Conservation (phyloP, 306 rosid species). For the Amphicarpaea edgeworthii region DNA sequence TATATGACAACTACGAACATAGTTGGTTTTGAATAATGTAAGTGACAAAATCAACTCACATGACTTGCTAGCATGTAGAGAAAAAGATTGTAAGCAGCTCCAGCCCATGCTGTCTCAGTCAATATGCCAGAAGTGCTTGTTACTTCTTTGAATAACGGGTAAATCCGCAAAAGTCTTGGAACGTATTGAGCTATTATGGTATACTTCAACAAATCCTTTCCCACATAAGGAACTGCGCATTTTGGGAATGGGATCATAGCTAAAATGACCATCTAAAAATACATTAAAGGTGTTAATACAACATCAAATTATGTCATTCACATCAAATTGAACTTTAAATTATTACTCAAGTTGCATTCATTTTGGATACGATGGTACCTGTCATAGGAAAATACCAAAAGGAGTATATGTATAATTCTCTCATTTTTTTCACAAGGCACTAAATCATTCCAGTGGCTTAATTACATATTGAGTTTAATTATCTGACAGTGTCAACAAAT, state of each 20-base stretch:
- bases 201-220: constrained; percentile 61
- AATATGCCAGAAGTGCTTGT: constrained; percentile 79
- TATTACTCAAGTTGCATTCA: not conserved
- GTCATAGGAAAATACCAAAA: not conserved
- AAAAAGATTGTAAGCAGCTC: constrained; percentile 86
- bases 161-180: constrained; percentile 72
- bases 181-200: constrained; percentile 62
- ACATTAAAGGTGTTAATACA: constrained; percentile 31
- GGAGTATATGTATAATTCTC: not conserved
- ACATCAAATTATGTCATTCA: constrained; percentile 15
- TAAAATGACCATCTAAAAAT: constrained; percentile 60
- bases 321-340: constrained; percentile 3
- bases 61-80: constrained; percentile 92
- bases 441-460: not conserved
- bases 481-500: not conserved
- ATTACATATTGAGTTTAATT: not conserved
- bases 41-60: constrained; percentile 58
- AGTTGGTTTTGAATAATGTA: not conserved
- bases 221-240: constrained; percentile 40
- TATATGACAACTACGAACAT: constrained; percentile 1
- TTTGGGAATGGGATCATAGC: constrained; percentile 33
- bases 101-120: constrained; percentile 91
- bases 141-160: constrained; percentile 74
- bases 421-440: not conserved
- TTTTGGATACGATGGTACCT: constrained; percentile 6